phyloP scores from a whole-genome alignment of 805 yeast species.

The Sungouiozyma ichnusensis region DNA sequence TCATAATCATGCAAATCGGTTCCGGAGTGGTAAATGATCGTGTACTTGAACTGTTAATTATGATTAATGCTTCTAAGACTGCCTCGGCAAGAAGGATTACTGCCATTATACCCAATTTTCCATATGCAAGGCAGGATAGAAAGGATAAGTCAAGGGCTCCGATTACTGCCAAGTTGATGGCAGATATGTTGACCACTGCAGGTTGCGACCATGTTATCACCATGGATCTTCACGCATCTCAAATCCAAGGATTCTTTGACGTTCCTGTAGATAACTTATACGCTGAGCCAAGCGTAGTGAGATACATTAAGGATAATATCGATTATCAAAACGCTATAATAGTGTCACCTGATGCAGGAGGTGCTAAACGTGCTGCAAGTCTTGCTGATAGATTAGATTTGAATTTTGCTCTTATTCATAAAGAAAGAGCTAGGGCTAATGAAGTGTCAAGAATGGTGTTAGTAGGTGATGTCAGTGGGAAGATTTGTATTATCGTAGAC shows the following conservation, averaged over 20 bases:
- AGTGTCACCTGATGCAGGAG: conserved; percentile 84
- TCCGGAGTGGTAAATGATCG: conserved; percentile 70
- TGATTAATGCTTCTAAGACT: conserved; percentile 74
- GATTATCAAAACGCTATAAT: conserved; percentile 55
- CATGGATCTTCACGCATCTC: conserved; percentile 83
- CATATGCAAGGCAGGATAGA: conserved; percentile 83
- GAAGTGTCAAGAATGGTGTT: conserved; percentile 78
- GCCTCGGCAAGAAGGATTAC: conserved; percentile 79
- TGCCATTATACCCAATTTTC: conserved; percentile 73
- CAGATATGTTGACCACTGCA: conserved; percentile 71
- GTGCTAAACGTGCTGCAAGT: conserved; percentile 83
- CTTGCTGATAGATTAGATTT: conserved; percentile 70
- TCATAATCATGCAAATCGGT: conserved; percentile 69
- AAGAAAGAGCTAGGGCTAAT: conserved; percentile 74
- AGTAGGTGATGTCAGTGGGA: conserved; percentile 73
- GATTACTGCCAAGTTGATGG: conserved; percentile 75
- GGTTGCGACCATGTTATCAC: conserved; percentile 83
- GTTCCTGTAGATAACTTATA: conserved; percentile 78
- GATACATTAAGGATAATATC: conserved; percentile 57
- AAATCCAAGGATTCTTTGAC: conserved; percentile 76
- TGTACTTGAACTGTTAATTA: conserved; percentile 61
- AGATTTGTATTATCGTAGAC: conserved; percentile 69
- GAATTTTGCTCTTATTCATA: conserved; percentile 76
- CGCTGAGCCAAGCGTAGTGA: conserved; percentile 73
- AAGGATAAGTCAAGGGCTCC: conserved; percentile 82